A percentile compares a stretch with the other conserved stretches of the same genome.
Evolutionary conservation across 371 early-diverging fungal species (phyloP).

Genomic region (Cokeromyces recurvatus): DNA sequence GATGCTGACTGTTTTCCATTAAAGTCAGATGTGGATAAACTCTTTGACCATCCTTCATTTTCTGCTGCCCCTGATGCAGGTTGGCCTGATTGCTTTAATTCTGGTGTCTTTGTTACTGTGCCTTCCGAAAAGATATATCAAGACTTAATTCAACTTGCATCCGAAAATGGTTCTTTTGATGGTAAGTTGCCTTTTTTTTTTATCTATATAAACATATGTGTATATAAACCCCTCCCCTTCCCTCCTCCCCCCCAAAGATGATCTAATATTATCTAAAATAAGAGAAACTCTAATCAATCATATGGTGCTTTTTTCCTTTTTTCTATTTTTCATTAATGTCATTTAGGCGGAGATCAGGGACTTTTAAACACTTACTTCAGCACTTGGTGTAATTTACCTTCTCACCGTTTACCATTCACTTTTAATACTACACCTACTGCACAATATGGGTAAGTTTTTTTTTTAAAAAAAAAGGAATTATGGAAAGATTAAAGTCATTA

Average conservation of each 20-base stretch:
- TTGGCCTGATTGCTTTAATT: conserved; percentile 96
- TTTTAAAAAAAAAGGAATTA: not conserved
- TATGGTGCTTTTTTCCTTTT: too few species aligned
- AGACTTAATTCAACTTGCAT: conserved; percentile 51
- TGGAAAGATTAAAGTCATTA: not conserved
- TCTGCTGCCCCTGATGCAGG: conserved; percentile 84
- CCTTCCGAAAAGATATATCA: conserved; percentile 57
- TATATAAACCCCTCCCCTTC: too few species aligned
- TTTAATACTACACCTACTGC: conserved; percentile 91
- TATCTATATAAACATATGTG: too few species aligned
- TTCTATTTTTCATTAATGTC: not conserved
- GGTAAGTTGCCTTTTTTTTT: conserved; percentile 44
- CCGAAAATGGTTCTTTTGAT: conserved; percentile 69
- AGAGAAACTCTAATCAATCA: too few species aligned
- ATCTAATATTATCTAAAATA: too few species aligned
- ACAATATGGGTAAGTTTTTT: conserved; percentile 64
- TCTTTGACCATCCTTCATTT: conserved; percentile 76
- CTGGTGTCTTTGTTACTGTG: conserved; percentile 85
- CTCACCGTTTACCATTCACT: conserved; percentile 78
- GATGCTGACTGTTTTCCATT: conserved; percentile 88
- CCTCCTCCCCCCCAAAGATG: too few species aligned
- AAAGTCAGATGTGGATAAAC: conserved; percentile 72
- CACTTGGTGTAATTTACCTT: conserved; percentile 66
- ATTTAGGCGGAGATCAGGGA: conserved; percentile 92
- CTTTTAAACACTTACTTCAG: conserved; percentile 84